phyloP scores from a whole-genome alignment of 768 basidiomycete species.

The Tulasnella sp. region DNA sequence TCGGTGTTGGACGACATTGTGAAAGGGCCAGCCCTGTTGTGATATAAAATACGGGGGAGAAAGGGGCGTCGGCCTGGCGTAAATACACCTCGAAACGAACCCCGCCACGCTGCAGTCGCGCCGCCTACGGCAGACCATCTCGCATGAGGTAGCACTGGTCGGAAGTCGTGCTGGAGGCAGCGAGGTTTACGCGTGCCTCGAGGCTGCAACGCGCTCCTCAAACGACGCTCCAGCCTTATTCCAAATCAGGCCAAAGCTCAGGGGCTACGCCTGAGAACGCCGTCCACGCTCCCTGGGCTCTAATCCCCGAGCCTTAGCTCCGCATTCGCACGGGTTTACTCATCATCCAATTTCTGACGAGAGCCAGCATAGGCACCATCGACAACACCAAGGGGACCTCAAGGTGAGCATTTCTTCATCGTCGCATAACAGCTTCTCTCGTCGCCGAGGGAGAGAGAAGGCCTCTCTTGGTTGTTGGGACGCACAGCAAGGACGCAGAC shows the following conservation, averaged over 20 bases:
- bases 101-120: conserved; percentile 17
- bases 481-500: neutral
- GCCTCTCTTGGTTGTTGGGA: neutral
- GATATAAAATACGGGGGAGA: conserved; percentile 11
- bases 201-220: conserved; percentile 9
- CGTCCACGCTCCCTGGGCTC: neutral
- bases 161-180: neutral
- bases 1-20: conserved; percentile 15
- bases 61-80: conserved; percentile 15
- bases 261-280: neutral
- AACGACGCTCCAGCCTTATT: conserved; percentile 2
- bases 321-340: conserved; percentile 21
- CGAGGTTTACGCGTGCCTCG: conserved; percentile 14
- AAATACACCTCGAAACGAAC: conserved; percentile 16
- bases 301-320: conserved; percentile 9
- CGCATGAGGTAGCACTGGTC: neutral
- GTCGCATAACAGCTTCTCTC: neutral
- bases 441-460: neutral
- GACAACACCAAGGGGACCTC: conserved; percentile 28
- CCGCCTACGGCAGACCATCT: neutral
- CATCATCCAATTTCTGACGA: conserved; percentile 25
- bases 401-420: conserved; percentile 28
- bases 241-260: neutral
- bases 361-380: neutral
- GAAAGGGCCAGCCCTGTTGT: conserved; percentile 8